These are phyloP conservation scores for Phallus indusiatus DNA, from an alignment of 768 basidiomycete species.

Conservation along the genomic window DNA sequence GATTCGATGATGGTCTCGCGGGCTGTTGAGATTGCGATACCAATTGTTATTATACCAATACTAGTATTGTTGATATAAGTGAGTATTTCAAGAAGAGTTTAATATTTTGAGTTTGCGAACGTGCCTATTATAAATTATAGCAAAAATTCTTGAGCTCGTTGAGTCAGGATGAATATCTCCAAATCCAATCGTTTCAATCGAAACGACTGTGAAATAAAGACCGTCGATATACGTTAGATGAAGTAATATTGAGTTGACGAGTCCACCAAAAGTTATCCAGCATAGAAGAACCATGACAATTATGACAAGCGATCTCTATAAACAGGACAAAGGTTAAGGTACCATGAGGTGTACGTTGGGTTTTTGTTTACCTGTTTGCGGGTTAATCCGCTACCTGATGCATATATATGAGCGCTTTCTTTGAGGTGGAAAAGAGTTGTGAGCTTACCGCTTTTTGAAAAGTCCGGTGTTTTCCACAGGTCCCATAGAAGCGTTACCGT, in stretches of 20 bases:
- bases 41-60: conserved; percentile 55
- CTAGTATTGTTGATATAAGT: conserved; percentile 21
- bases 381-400: conserved; percentile 67
- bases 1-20: conserved; percentile 69
- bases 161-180: conserved; percentile 60
- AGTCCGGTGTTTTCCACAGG: conserved; percentile 47
- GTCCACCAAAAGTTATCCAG: conserved; percentile 66
- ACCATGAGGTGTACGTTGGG: conserved; percentile 24
- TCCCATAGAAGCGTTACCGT: conserved; percentile 65
- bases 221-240: conserved; percentile 57
- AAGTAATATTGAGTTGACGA: conserved; percentile 45
- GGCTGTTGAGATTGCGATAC: conserved; percentile 51
- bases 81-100: neutral
- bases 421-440: neutral
- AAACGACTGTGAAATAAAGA: conserved; percentile 67
- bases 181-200: conserved; percentile 64
- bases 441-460: conserved; percentile 48
- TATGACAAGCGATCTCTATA: conserved; percentile 42
- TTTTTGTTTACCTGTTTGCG: conserved; percentile 40
- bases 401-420: neutral
- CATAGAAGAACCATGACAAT: conserved; percentile 64
- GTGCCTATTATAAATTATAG: conserved; percentile 36
- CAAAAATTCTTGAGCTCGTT: conserved; percentile 46
- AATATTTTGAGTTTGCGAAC: neutral
- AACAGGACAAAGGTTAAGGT: neutral